phyloP scores from a whole-genome alignment of 305 asterid genomes.

The Solanum aculeatissimum region DNA sequence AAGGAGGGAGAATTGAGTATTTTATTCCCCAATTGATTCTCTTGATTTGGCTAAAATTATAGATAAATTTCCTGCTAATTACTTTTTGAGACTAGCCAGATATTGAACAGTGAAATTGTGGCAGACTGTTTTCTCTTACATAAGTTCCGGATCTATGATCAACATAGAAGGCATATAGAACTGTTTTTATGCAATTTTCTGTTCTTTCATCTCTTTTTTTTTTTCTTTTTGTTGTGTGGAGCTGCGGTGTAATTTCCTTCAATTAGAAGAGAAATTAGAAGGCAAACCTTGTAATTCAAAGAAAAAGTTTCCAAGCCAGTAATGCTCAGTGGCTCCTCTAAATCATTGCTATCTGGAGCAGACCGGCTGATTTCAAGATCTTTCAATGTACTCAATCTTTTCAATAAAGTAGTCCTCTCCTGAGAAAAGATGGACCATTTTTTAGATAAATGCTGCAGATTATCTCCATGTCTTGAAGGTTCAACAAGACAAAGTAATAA shows the following conservation, averaged over 20 bases:
- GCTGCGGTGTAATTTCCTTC: background rate
- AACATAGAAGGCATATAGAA: background rate
- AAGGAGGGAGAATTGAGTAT: background rate
- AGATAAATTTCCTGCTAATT: background rate
- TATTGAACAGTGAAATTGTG: background rate
- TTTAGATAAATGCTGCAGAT: slow-evolving; percentile 3
- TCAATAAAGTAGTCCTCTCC: slow-evolving; percentile 83
- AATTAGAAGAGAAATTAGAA: background rate
- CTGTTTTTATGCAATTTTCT: background rate
- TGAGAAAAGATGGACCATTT: slow-evolving; percentile 19
- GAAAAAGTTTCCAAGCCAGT: slow-evolving; percentile 98
- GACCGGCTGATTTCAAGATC: slow-evolving; percentile 64
- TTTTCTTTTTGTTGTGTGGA: background rate
- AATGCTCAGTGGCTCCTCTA: slow-evolving; percentile 83
- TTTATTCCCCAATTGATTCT: background rate
- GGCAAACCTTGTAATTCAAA: slow-evolving; percentile 76
- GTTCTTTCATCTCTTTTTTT: background rate
- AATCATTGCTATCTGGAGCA: slow-evolving; percentile 40
- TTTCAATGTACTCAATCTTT: slow-evolving; percentile 76
- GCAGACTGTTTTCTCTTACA: background rate
- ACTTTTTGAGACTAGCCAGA: background rate
- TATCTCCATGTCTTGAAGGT: background rate
- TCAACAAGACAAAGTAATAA: background rate
- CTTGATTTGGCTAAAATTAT: background rate
- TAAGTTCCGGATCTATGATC: background rate